These are phyloP conservation scores for Chondrostereum purpureum DNA, from an alignment of 1,284 basidiomycete species.

Conservation along the genomic window DNA sequence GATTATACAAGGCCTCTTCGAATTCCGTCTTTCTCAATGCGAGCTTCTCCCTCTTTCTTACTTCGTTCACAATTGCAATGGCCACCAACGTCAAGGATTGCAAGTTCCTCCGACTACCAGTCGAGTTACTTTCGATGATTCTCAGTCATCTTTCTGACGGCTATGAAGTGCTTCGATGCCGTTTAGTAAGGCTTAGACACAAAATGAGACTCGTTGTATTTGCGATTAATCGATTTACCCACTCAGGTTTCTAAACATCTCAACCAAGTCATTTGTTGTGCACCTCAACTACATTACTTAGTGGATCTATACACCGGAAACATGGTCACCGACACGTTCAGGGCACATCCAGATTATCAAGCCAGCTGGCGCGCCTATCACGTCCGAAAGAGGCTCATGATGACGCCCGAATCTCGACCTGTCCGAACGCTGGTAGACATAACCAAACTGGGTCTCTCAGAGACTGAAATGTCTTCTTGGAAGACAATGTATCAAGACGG, in stretches of 20 bases:
- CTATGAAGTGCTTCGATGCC: not conserved
- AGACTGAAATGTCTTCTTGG: too few species aligned
- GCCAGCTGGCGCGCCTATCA: not conserved
- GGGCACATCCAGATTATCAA: not conserved
- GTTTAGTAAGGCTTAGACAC: not conserved
- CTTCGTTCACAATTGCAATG: too few species aligned
- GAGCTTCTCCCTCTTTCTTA: too few species aligned
- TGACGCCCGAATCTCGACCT: not conserved
- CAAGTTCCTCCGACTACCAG: too few species aligned
- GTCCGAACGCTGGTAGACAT: not conserved
- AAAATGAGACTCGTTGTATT: too few species aligned
- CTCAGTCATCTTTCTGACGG: not conserved
- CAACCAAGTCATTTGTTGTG: not conserved
- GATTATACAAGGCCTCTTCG: too few species aligned
- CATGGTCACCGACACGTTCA: not conserved
- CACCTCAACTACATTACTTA: not conserved
- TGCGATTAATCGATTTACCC: too few species aligned
- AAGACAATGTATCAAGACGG: too few species aligned
- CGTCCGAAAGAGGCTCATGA: not conserved
- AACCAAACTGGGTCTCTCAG: too few species aligned
- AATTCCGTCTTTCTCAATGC: too few species aligned
- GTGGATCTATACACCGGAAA: not conserved
- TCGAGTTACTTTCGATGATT: not conserved
- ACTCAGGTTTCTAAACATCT: too few species aligned
- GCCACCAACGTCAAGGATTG: too few species aligned